A percentile compares a stretch with the other conserved stretches of the same genome.
phyloP scores from a whole-genome alignment of 306 rosid genomes.

The Trichosanthes truncata region DNA sequence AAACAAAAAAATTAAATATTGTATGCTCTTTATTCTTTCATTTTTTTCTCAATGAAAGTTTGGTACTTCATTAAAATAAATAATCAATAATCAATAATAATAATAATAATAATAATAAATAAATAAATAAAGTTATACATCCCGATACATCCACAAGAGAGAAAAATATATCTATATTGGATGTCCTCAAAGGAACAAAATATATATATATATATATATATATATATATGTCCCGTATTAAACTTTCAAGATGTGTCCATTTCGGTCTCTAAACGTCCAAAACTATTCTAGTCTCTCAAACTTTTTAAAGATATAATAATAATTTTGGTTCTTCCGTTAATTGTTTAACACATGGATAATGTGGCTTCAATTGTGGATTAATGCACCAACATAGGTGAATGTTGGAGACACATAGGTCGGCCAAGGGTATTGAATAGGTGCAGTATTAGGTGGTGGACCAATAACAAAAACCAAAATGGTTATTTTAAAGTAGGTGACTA shows the following conservation, averaged over 20 bases:
- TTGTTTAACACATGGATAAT: neutral
- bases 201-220: too few relatives aligned
- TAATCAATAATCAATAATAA: too few relatives aligned
- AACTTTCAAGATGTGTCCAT: neutral
- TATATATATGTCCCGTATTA: too few relatives aligned
- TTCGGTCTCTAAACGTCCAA: neutral
- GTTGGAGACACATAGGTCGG: neutral
- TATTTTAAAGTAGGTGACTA: neutral
- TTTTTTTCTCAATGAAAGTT: neutral
- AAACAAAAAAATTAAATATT: neutral
- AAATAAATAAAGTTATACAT: too few relatives aligned
- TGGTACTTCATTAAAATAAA: neutral
- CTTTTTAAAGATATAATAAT: neutral
- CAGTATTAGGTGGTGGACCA: neutral
- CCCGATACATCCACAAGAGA: too few relatives aligned
- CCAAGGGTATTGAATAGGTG: neutral
- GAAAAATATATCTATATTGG: too few relatives aligned
- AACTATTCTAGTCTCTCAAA: neutral
- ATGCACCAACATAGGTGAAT: neutral
- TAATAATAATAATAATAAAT: too few relatives aligned
- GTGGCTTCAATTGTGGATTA: neutral
- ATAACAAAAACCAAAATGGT: neutral
- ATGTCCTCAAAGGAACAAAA: too few relatives aligned
- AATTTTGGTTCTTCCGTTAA: neutral
- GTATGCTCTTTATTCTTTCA: neutral